phyloP scores from a whole-genome alignment of 495 filamentous ascomycete species.

The Hypoxylon trugodes region DNA sequence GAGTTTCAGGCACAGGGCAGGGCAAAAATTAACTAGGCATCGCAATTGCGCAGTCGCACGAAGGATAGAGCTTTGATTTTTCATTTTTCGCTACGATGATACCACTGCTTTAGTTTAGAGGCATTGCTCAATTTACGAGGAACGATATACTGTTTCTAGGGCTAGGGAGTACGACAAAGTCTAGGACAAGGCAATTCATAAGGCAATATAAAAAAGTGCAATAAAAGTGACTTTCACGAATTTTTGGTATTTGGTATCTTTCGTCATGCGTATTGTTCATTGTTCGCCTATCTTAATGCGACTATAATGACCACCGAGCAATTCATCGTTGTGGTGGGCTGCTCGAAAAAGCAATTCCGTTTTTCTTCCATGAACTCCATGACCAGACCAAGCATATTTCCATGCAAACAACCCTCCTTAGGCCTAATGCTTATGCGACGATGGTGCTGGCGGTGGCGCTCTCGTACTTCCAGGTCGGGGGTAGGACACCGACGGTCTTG shows the following conservation, averaged over 20 bases:
- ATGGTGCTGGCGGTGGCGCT: conserved; percentile 69
- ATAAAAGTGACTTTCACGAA: conserved; percentile 4
- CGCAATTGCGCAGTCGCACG: not conserved
- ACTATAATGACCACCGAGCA: conserved; percentile 29
- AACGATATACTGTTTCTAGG: not conserved
- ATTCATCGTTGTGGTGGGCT: conserved; percentile 25
- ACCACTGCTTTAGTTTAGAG: conserved; percentile 33
- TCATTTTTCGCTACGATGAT: conserved; percentile 30
- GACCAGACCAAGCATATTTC: conserved; percentile 37
- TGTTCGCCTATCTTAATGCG: conserved; percentile 36
- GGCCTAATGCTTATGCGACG: conserved; percentile 64
- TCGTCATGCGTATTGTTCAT: conserved; percentile 28
- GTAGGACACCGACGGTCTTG: conserved; percentile 98
- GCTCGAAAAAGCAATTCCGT: conserved; percentile 41
- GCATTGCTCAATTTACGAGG: not conserved
- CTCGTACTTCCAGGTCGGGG: conserved; percentile 98
- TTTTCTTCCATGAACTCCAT: conserved; percentile 47
- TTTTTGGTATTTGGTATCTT: conserved; percentile 31
- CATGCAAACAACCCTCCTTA: conserved; percentile 34
- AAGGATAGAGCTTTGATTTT: conserved; percentile 16
- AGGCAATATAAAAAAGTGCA: no score
- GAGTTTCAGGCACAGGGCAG: conserved; percentile 34
- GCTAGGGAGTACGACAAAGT: not conserved
- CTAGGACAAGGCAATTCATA: not conserved
- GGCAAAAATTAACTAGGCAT: conserved; percentile 22